A percentile compares a stretch with the other conserved stretches of the same genome.
Conservation (phyloP, 208 protist species). For the Trypanosoma scelopori region DNA sequence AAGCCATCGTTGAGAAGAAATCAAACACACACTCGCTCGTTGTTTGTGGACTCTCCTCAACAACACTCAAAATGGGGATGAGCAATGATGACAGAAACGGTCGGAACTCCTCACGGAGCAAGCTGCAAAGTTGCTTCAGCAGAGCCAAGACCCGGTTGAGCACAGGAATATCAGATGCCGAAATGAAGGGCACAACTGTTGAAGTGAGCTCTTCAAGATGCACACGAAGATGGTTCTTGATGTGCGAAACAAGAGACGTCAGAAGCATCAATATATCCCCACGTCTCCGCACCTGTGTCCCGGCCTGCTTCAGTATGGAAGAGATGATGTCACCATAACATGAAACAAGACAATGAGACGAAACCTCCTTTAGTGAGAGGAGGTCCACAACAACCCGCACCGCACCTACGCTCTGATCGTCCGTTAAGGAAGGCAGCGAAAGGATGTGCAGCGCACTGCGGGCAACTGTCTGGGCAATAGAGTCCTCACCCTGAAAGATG, state of each 20-base stretch:
- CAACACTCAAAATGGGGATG: constrained; percentile 58
- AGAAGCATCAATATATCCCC: constrained; percentile 61
- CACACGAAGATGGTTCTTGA: constrained; percentile 67
- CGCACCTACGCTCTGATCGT: constrained; percentile 80
- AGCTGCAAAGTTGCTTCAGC: constrained; percentile 62
- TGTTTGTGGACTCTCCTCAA: constrained; percentile 56
- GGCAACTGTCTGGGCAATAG: constrained; percentile 72
- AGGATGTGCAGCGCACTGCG: constrained; percentile 76
- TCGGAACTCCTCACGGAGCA: constrained; percentile 81
- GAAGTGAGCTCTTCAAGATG: constrained; percentile 64
- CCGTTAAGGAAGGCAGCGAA: constrained; percentile 75
- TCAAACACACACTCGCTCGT: constrained; percentile 67
- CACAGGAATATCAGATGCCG: constrained; percentile 50
- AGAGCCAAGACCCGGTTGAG: constrained; percentile 71
- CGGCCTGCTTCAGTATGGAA: constrained; percentile 61
- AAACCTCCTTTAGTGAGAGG: constrained; percentile 63
- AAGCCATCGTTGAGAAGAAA: constrained; percentile 75
- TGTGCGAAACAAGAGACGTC: constrained; percentile 53
- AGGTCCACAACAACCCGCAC: constrained; percentile 74
- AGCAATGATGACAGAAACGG: constrained; percentile 73
- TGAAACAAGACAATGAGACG: constrained; percentile 40
- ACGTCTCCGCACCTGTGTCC: constrained; percentile 56
- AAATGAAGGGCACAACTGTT: constrained; percentile 55
- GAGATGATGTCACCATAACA: constrained; percentile 69
- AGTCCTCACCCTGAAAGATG: constrained; percentile 48